phyloP scores from a whole-genome alignment of 2,329 filamentous ascomycete genomes.

The Nemania sp. region DNA sequence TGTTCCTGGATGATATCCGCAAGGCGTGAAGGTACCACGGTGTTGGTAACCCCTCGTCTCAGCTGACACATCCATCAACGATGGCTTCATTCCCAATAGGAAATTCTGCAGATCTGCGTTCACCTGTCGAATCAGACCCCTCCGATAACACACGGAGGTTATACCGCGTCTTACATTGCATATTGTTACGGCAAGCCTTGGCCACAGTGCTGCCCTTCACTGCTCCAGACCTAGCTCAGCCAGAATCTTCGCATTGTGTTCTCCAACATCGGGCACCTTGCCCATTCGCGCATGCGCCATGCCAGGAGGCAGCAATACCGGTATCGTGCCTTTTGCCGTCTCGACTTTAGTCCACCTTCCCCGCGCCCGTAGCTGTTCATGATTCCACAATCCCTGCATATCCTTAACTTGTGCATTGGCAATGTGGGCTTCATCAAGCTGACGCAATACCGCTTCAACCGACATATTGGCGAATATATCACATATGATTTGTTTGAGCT shows the following conservation, averaged over 20 bases:
- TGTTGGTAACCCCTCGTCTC: neutral
- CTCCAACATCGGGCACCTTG: constrained; percentile 61
- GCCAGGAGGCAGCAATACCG: constrained; percentile 64
- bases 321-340: constrained; percentile 59
- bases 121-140: constrained; percentile 1
- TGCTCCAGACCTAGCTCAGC: constrained; percentile 56
- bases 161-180: constrained; percentile 15
- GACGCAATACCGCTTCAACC: constrained; percentile 55
- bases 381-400: constrained; percentile 66
- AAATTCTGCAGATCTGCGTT: neutral
- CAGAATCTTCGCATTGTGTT: constrained; percentile 63
- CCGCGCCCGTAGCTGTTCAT: constrained; percentile 64
- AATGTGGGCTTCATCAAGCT: constrained; percentile 61
- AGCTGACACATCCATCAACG: neutral
- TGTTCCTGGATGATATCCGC: neutral
- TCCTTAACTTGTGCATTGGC: constrained; percentile 68
- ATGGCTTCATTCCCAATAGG: constrained; percentile 4
- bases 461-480: constrained; percentile 55
- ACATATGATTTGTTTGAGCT: constrained; percentile 60
- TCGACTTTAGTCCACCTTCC: constrained; percentile 63
- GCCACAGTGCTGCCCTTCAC: constrained; percentile 14
- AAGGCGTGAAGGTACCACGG: neutral
- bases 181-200: constrained; percentile 11
- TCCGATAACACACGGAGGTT: neutral
- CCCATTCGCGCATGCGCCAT: constrained; percentile 55